Conservation (phyloP, 2,329 filamentous ascomycete species). For the Diaporthe vexans region DNA sequence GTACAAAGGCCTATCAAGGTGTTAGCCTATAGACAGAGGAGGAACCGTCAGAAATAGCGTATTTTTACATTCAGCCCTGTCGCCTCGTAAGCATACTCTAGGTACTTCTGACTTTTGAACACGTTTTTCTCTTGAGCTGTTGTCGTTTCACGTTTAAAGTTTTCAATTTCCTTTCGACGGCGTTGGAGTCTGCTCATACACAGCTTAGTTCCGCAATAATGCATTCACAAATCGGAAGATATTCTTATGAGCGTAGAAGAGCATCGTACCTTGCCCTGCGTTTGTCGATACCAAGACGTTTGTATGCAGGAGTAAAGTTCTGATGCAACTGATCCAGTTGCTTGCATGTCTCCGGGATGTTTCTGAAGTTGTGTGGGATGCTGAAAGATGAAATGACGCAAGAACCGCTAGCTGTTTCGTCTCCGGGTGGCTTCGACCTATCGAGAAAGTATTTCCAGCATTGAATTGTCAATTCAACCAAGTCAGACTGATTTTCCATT, state of each 20-base stretch:
- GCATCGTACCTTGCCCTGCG: background rate
- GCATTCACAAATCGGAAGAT: background rate
- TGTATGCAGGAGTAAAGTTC: background rate
- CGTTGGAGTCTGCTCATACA: background rate
- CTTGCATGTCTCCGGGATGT: background rate
- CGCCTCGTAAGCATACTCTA: background rate
- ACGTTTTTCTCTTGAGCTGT: background rate
- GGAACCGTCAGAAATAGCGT: too few species aligned
- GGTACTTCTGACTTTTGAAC: background rate
- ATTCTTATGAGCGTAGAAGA: too few species aligned
- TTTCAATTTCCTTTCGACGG: background rate
- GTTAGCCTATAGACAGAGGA: too few species aligned
- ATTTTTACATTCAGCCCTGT: too few species aligned
- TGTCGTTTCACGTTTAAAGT: background rate
- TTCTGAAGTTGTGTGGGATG: background rate
- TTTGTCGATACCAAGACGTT: background rate
- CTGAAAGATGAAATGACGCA: constrained; percentile 15
- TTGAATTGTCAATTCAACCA: constrained; percentile 14
- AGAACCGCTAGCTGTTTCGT: background rate
- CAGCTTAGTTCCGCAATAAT: background rate
- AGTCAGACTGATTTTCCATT: background rate
- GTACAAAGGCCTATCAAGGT: too few species aligned
- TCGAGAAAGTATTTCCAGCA: constrained; percentile 15
- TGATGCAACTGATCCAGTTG: background rate
- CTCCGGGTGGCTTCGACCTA: background rate